Conservation (phyloP, 192 early-diverging fungal species). For the Chytriomyces hyalinus region DNA sequence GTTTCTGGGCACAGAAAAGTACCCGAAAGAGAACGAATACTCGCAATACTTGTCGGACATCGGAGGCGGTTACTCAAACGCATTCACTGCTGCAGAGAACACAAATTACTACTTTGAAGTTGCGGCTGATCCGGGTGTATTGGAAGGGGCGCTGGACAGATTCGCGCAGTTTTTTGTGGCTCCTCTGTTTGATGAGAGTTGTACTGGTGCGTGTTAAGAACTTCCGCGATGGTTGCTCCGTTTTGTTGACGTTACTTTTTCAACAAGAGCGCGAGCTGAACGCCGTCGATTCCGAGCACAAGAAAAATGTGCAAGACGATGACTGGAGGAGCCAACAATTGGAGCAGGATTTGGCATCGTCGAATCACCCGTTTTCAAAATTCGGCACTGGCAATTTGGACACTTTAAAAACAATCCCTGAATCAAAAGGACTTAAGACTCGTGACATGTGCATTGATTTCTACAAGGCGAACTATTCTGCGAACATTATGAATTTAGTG, state of each 20-base stretch:
- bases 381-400: slow-evolving; percentile 92
- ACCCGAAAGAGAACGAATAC: slow-evolving; percentile 84
- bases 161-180: slow-evolving; percentile 86
- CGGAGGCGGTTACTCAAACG: slow-evolving; percentile 75
- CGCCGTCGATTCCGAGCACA: slow-evolving; percentile 69
- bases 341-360: slow-evolving; percentile 76
- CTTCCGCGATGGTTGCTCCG: not conserved
- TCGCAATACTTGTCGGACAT: slow-evolving; percentile 72
- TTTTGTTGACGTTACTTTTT: no score
- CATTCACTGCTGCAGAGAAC: slow-evolving; percentile 76
- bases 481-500: slow-evolving; percentile 94
- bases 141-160: slow-evolving; percentile 72
- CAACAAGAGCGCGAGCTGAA: slow-evolving; percentile 1
- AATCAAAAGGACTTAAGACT: slow-evolving; percentile 73
- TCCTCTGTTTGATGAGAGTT: slow-evolving; percentile 86
- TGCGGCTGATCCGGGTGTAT: slow-evolving; percentile 49
- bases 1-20: slow-evolving; percentile 52
- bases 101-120: slow-evolving; percentile 92
- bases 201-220: slow-evolving; percentile 84
- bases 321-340: slow-evolving; percentile 87
- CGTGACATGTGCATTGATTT: slow-evolving; percentile 85
- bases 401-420: slow-evolving; percentile 76
- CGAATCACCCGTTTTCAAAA: slow-evolving; percentile 80
- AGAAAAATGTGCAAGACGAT: slow-evolving; percentile 90
- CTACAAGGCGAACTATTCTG: slow-evolving; percentile 87